These are phyloP conservation scores for Leptographium procerum DNA, from an alignment of 2,329 filamentous ascomycete species.

Conservation along the genomic window DNA sequence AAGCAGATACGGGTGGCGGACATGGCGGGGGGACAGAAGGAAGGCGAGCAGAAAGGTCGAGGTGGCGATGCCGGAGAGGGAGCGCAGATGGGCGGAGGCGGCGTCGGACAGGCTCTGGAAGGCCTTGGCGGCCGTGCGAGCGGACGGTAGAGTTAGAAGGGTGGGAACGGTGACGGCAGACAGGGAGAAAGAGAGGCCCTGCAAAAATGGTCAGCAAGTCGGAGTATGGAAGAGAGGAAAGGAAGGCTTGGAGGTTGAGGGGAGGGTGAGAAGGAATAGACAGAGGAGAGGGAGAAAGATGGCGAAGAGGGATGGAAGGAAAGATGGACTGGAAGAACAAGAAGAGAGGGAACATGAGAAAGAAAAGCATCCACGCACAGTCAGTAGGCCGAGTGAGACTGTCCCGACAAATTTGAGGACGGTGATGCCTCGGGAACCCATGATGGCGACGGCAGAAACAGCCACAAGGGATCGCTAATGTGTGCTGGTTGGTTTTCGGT, in stretches of 20 bases:
- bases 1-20: slow-evolving; percentile 79
- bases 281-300: background rate
- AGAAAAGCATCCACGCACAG: slow-evolving; percentile 38
- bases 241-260: background rate
- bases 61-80: slow-evolving; percentile 57
- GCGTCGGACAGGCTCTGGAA: slow-evolving; percentile 55
- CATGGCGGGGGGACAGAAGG: slow-evolving; percentile 58
- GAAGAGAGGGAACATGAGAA: background rate
- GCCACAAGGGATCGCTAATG: background rate
- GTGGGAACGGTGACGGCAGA: slow-evolving; percentile 67
- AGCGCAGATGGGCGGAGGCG: slow-evolving; percentile 53
- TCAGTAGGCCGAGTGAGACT: slow-evolving; percentile 76
- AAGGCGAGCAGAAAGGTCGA: slow-evolving; percentile 69
- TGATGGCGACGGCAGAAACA: slow-evolving; percentile 20
- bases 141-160: slow-evolving; percentile 69
- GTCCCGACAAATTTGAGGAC: slow-evolving; percentile 89
- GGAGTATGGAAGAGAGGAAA: background rate
- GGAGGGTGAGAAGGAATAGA: no score
- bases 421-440: slow-evolving; percentile 60
- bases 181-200: slow-evolving; percentile 86
- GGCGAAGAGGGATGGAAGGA: background rate
- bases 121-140: slow-evolving; percentile 57
- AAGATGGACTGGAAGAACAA: background rate
- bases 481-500: background rate
- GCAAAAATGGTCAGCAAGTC: background rate